Percentiles rank a stretch among this genome's conserved stretches.
Conservation (phyloP, 1,284 basidiomycete genomes). For the Puccinia hordei region DNA sequence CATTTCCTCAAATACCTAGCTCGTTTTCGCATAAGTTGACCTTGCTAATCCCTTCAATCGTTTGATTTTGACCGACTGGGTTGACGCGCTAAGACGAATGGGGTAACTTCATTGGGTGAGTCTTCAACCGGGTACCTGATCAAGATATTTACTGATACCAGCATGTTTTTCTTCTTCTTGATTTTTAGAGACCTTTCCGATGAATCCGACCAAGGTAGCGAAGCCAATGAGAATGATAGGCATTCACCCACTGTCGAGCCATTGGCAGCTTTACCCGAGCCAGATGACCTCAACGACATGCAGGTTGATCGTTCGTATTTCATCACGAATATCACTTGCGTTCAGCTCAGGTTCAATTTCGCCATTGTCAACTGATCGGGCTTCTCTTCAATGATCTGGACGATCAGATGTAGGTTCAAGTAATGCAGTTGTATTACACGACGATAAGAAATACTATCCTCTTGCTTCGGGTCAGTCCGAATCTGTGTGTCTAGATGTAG, state of each 20-base stretch:
- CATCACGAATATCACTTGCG: background rate
- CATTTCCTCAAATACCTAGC: background rate
- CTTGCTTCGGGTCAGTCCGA: conserved; percentile 53
- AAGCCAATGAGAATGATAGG: conserved; percentile 16
- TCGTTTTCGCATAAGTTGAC: background rate
- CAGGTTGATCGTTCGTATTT: conserved; percentile 45
- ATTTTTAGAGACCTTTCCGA: conserved; percentile 45
- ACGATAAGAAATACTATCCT: conserved; percentile 60
- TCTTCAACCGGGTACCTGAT: background rate
- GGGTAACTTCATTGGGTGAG: conserved; percentile 49
- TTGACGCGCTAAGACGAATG: conserved; percentile 43
- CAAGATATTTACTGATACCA: background rate
- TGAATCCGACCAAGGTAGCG: conserved; percentile 40
- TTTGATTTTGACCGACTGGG: background rate
- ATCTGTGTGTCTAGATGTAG: background rate
- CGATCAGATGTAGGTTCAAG: conserved; percentile 55
- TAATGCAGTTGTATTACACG: conserved; percentile 59
- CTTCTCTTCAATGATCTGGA: background rate
- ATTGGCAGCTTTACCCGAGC: conserved; percentile 35
- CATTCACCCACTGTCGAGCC: conserved; percentile 33
- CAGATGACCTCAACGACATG: conserved; percentile 44
- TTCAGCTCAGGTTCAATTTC: background rate
- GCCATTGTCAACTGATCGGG: background rate
- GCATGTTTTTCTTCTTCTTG: background rate
- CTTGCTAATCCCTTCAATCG: conserved; percentile 2